These are phyloP conservation scores for Colletotrichum endophyticum DNA, from an alignment of 2,329 filamentous ascomycete genomes.

Conservation along the genomic window DNA sequence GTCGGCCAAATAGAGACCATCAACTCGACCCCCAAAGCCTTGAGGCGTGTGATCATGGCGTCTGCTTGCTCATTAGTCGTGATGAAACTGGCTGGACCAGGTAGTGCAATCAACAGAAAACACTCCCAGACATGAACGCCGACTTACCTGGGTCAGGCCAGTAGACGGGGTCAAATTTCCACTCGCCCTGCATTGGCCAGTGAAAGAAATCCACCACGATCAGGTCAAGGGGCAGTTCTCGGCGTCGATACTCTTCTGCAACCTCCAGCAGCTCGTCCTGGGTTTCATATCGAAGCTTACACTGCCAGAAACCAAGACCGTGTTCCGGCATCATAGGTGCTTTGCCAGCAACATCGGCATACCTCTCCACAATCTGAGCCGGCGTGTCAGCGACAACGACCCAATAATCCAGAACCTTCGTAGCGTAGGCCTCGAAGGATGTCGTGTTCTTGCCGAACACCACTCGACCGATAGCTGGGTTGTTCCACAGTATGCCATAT, in stretches of 20 bases:
- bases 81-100: not conserved
- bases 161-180: constrained; percentile 67
- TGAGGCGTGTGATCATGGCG: constrained; percentile 49
- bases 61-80: not conserved
- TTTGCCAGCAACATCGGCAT: constrained; percentile 57
- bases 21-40: constrained; percentile 62
- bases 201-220: constrained; percentile 71
- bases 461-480: constrained; percentile 61
- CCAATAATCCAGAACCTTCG: constrained; percentile 63
- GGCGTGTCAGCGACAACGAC: constrained; percentile 59
- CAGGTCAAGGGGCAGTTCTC: constrained; percentile 60
- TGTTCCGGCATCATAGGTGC: constrained; percentile 70
- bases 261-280: constrained; percentile 64
- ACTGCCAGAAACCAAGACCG: constrained; percentile 69
- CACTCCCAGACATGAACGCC: constrained; percentile 55
- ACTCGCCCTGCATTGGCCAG: constrained; percentile 69
- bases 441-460: constrained; percentile 63
- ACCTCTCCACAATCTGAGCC: constrained; percentile 55
- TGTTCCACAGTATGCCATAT: constrained; percentile 68
- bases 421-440: constrained; percentile 61
- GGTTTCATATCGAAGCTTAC: constrained; percentile 66
- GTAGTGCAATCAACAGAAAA: not conserved
- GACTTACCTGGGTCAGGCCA: constrained; percentile 61
- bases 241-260: constrained; percentile 58
- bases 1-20: constrained; percentile 77